A percentile compares a stretch with the other conserved stretches of the same genome.
Conservation (phyloP, 768 basidiomycete genomes). For the Psilocybe tampanensis region DNA sequence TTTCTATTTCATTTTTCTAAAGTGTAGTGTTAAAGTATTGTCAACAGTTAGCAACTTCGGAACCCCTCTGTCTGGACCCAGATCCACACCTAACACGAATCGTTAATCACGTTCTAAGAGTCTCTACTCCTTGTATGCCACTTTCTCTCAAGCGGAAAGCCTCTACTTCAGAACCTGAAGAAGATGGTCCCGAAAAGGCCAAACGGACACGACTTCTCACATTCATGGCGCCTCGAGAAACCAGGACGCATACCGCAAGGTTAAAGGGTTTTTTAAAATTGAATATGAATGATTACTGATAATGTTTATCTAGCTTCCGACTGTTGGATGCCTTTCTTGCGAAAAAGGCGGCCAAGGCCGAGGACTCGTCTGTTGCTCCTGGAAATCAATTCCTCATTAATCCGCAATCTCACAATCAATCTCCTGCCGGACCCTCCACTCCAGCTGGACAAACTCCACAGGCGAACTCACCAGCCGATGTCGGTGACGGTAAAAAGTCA, state of each 20-base stretch:
- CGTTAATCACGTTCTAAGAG: constrained; percentile 72
- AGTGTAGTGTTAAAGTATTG: constrained; percentile 2
- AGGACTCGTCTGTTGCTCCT: constrained; percentile 30
- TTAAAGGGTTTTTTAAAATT: constrained; percentile 28
- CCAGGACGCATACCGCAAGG: constrained; percentile 52
- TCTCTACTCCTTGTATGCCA: constrained; percentile 74
- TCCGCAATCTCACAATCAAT: constrained; percentile 16
- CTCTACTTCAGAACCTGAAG: constrained; percentile 67
- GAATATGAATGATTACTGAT: background rate
- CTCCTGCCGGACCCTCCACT: constrained; percentile 16
- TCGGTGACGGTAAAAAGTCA: constrained; percentile 28
- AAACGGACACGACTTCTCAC: constrained; percentile 75
- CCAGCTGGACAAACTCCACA: constrained; percentile 33
- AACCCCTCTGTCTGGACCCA: constrained; percentile 80
- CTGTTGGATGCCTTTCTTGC: constrained; percentile 54
- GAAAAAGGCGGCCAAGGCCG: constrained; percentile 26
- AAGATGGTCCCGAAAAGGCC: constrained; percentile 75
- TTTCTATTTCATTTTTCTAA: background rate
- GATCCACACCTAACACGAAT: constrained; percentile 76
- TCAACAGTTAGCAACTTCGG: constrained; percentile 67
- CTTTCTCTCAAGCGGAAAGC: constrained; percentile 79
- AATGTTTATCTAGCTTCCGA: constrained; percentile 45
- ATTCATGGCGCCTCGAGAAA: constrained; percentile 70
- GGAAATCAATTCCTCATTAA: constrained; percentile 25
- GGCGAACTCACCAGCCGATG: constrained; percentile 33